Percentiles rank a stretch among this genome's conserved stretches.
Evolutionary conservation across 2,329 filamentous ascomycete species (phyloP).

Genomic region (Cercospora sp.): DNA sequence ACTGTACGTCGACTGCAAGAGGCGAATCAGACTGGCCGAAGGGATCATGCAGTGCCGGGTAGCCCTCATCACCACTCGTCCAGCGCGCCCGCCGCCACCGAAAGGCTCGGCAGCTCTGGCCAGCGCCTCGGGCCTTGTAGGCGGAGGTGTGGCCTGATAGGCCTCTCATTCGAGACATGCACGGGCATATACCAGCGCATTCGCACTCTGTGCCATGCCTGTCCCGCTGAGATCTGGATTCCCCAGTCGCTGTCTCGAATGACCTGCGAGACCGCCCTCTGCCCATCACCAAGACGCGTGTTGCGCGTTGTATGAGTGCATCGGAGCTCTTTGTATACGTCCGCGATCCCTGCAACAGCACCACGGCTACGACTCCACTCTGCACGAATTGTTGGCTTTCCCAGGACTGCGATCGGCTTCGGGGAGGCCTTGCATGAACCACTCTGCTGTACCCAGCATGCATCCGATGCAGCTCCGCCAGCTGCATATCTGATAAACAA

Average conservation of each 20-base stretch:
- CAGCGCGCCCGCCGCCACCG: neutral
- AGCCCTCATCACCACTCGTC: neutral
- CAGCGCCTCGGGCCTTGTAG: conserved; percentile 10
- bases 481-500: conserved; percentile 10
- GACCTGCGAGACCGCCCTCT: neutral
- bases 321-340: neutral
- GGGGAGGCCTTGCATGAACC: conserved; percentile 22
- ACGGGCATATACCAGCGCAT: conserved; percentile 5
- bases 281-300: neutral
- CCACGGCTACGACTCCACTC: conserved; percentile 6
- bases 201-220: neutral
- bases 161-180: conserved; percentile 7
- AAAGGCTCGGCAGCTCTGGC: neutral
- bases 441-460: conserved; percentile 24
- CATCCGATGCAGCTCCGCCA: conserved; percentile 29
- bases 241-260: neutral
- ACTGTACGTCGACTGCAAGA: neutral
- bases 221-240: neutral
- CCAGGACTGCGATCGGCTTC: conserved; percentile 17
- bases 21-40: neutral
- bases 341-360: conserved; percentile 10
- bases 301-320: neutral
- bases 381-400: conserved; percentile 9
- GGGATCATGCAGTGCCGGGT: neutral
- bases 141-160: neutral